Percentiles rank a stretch among this genome's conserved stretches.
These are phyloP conservation scores for Hemisphaericaspora xylanilytica DNA, from an alignment of 1,139 yeast species.

Conservation along the genomic window DNA sequence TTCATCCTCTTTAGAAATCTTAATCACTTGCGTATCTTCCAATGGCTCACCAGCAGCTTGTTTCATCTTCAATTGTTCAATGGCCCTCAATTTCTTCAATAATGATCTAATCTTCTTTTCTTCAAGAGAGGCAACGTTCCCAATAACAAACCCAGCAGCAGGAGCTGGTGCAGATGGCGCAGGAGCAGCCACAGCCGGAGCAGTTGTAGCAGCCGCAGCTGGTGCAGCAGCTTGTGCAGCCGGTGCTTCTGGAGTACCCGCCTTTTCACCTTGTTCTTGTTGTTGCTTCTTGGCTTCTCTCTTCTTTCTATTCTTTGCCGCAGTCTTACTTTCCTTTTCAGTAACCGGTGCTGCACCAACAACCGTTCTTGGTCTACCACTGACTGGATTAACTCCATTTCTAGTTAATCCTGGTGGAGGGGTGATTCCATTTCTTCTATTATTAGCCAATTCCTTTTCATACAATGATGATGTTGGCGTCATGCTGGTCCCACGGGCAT, in stretches of 20 bases:
- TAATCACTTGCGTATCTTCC: slow-evolving; percentile 90
- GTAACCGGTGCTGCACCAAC: slow-evolving; percentile 47
- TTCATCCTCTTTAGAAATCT: slow-evolving; percentile 81
- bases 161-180: slow-evolving; percentile 15
- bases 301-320: slow-evolving; percentile 76
- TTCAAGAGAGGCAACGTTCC: slow-evolving; percentile 68
- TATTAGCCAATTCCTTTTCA: slow-evolving; percentile 50
- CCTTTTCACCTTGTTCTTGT: slow-evolving; percentile 29
- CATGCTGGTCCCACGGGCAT: slow-evolving; percentile 63
- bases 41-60: slow-evolving; percentile 80
- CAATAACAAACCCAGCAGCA: slow-evolving; percentile 41
- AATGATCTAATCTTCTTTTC: slow-evolving; percentile 90
- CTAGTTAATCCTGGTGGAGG: slow-evolving; percentile 20
- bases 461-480: slow-evolving; percentile 50
- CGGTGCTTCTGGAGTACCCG: slow-evolving; percentile 12
- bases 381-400: slow-evolving; percentile 22
- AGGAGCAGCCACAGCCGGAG: slow-evolving; percentile 32
- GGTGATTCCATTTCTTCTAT: slow-evolving; percentile 18
- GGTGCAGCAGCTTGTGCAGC: slow-evolving; percentile 18
- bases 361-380: slow-evolving; percentile 31
- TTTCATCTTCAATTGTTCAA: slow-evolving; percentile 82
- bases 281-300: slow-evolving; percentile 61
- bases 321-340: slow-evolving; percentile 54
- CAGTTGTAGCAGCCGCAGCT: slow-evolving; percentile 18
- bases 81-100: slow-evolving; percentile 90